A percentile compares a stretch with the other conserved stretches of the same genome.
phyloP scores from a whole-genome alignment of 2,329 filamentous ascomycete genomes.

The Calonectria pauciramosa region DNA sequence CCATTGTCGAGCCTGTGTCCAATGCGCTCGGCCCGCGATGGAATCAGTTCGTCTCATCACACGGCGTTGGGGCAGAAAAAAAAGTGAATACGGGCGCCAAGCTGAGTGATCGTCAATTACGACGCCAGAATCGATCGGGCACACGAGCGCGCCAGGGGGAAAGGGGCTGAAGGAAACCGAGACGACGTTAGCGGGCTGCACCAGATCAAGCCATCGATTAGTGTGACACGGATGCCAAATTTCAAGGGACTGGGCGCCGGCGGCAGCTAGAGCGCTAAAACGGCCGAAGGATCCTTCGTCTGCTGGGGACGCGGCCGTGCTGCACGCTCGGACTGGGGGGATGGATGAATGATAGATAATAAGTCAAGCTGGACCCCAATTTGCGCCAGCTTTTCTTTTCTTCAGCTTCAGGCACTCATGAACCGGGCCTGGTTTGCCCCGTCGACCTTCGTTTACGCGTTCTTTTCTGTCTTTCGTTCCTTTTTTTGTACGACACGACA shows the following conservation, averaged over 20 bases:
- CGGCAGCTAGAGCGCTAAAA: slow-evolving; percentile 8
- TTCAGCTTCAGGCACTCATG: background rate
- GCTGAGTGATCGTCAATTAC: background rate
- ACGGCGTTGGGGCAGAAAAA: background rate
- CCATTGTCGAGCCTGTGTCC: background rate
- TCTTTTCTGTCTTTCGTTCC: background rate
- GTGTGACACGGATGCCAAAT: background rate
- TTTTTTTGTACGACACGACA: background rate
- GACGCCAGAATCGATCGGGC: background rate
- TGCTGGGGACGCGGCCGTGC: background rate
- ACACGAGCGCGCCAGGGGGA: background rate
- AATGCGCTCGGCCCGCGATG: background rate
- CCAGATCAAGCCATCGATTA: background rate
- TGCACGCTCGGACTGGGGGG: background rate
- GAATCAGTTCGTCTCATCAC: background rate
- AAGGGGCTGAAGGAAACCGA: background rate
- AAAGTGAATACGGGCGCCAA: background rate
- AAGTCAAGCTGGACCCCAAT: background rate
- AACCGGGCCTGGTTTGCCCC: slow-evolving; percentile 3
- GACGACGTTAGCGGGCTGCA: background rate
- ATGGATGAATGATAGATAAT: background rate
- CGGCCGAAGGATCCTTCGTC: background rate
- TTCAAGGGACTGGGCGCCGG: background rate
- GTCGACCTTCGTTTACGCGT: background rate
- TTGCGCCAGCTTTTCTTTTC: background rate